Evolutionary conservation across 2,329 filamentous ascomycete species (phyloP).

Genomic region (Neofusicoccum parvum): DNA sequence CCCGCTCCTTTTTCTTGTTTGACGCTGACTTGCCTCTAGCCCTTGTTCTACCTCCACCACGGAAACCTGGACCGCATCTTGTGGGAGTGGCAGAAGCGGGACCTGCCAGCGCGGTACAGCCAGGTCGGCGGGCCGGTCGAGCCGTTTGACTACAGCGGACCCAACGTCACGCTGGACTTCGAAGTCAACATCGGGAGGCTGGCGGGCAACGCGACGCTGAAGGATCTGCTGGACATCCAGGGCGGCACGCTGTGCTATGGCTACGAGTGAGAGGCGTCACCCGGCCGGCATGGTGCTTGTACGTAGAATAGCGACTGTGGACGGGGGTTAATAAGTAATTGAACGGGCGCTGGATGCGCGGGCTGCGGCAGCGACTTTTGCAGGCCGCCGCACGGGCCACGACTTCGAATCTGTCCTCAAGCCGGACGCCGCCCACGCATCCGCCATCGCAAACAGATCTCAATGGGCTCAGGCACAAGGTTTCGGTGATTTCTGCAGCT

Average conservation of each 20-base stretch:
- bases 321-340: neutral
- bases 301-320: neutral
- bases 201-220: slow-evolving; percentile 30
- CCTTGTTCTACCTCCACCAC: slow-evolving; percentile 45
- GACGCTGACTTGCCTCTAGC: slow-evolving; percentile 27
- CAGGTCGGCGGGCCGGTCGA: slow-evolving; percentile 40
- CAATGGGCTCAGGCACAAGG: neutral
- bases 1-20: neutral
- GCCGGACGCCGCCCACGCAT: no score
- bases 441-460: neutral
- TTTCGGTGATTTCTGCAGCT: neutral
- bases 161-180: slow-evolving; percentile 39
- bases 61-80: slow-evolving; percentile 51
- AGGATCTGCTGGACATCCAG: slow-evolving; percentile 33
- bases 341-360: neutral
- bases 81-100: slow-evolving; percentile 55
- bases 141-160: slow-evolving; percentile 29
- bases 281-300: neutral
- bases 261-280: slow-evolving; percentile 23
- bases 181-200: slow-evolving; percentile 34
- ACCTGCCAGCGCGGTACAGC: slow-evolving; percentile 34
- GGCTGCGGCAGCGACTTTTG: neutral
- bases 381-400: neutral
- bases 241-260: slow-evolving; percentile 29
- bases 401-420: neutral